These are phyloP conservation scores for Mucor ambiguus DNA, from an alignment of 371 early-diverging fungal species.

Conservation along the genomic window DNA sequence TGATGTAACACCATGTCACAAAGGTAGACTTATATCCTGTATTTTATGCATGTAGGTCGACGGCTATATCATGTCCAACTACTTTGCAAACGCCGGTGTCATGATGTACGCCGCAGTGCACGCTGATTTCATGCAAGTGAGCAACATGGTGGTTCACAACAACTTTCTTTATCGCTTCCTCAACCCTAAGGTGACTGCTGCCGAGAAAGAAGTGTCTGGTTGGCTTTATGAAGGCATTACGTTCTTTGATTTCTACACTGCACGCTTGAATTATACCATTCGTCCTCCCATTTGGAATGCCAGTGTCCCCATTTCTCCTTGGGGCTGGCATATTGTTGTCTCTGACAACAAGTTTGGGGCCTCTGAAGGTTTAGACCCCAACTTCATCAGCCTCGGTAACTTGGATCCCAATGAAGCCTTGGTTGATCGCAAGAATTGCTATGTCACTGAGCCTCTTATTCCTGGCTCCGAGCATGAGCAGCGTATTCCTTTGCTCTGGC, in stretches of 20 bases:
- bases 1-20: background rate
- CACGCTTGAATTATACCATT: constrained; percentile 43
- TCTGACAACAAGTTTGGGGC: constrained; percentile 42
- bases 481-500: constrained; percentile 37
- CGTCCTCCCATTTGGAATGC: constrained; percentile 44
- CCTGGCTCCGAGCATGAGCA: constrained; percentile 9
- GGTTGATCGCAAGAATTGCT: constrained; percentile 40
- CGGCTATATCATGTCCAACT: constrained; percentile 44
- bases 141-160: constrained; percentile 43
- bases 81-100: constrained; percentile 44
- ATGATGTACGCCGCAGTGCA: constrained; percentile 48
- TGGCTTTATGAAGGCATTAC: constrained; percentile 51
- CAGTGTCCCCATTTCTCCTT: constrained; percentile 41
- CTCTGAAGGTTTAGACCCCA: constrained; percentile 35
- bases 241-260: constrained; percentile 48
- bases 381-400: constrained; percentile 48
- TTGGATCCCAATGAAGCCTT: constrained; percentile 29
- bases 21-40: background rate
- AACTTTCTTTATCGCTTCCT: constrained; percentile 46
- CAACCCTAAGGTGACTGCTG: constrained; percentile 14
- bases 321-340: constrained; percentile 38
- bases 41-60: constrained; percentile 28
- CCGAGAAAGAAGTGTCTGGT: constrained; percentile 28
- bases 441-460: constrained; percentile 38
- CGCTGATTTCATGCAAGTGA: constrained; percentile 42